phyloP scores from a whole-genome alignment of 2,329 filamentous ascomycete species.

The Akanthomyces dipterigenus region DNA sequence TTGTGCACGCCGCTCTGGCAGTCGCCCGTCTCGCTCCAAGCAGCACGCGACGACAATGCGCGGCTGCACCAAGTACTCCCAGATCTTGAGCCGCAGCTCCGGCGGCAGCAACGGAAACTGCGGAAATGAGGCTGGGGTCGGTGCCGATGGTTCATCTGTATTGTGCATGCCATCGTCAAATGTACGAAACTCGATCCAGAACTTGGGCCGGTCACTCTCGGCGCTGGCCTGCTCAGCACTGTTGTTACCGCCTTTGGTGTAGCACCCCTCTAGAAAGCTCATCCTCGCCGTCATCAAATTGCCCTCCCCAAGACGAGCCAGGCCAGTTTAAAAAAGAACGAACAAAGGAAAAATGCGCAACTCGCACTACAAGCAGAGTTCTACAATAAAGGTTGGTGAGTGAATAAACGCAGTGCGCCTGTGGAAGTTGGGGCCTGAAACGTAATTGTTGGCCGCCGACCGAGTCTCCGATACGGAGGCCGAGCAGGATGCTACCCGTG shows the following conservation, averaged over 20 bases:
- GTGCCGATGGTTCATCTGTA: constrained; percentile 4
- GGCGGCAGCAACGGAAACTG: constrained; percentile 35
- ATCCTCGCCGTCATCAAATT: not conserved
- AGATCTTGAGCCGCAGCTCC: constrained; percentile 43
- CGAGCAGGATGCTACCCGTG: constrained; percentile 7
- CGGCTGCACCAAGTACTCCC: constrained; percentile 37
- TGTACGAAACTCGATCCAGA: constrained; percentile 41
- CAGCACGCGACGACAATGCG: constrained; percentile 39
- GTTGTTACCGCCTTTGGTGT: not conserved
- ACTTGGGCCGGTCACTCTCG: constrained; percentile 23
- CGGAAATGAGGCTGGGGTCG: constrained; percentile 21
- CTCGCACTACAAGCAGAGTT: not conserved
- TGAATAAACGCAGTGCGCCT: not conserved
- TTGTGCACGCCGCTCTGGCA: constrained; percentile 23
- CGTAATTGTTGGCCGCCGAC: not conserved
- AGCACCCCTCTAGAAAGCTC: constrained; percentile 1
- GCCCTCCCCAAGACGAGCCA: not conserved
- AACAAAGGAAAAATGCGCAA: not conserved
- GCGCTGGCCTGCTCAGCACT: constrained; percentile 6
- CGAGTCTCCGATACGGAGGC: constrained; percentile 11
- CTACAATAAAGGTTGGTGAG: not conserved
- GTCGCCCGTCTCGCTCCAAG: constrained; percentile 26
- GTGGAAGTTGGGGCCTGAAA: not conserved
- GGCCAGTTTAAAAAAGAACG: not conserved
- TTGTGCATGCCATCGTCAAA: constrained; percentile 33